Conservation (phyloP, 768 basidiomycete genomes). For the Amanita muscaria region DNA sequence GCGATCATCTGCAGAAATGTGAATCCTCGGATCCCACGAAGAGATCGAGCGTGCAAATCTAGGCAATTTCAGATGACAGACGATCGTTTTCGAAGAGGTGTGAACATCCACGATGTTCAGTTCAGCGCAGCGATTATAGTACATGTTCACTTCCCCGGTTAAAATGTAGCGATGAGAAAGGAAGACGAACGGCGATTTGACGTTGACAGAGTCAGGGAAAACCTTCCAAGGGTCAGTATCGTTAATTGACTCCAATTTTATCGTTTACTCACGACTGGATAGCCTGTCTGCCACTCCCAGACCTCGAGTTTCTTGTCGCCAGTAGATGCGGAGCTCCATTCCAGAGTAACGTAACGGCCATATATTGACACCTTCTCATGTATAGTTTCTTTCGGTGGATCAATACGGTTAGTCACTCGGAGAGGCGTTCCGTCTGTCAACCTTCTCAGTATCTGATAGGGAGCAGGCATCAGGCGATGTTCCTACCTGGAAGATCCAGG, state of each 20-base stretch:
- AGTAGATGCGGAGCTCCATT: not conserved
- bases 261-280: not conserved
- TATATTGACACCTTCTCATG: too few relatives aligned
- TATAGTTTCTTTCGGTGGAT: too few relatives aligned
- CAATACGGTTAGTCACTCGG: conserved; percentile 31
- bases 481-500: not conserved
- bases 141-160: conserved; percentile 1
- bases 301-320: conserved; percentile 39
- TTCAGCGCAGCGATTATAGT: not conserved
- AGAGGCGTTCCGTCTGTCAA: conserved; percentile 39
- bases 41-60: not conserved
- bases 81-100: not conserved
- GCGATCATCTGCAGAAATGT: too few relatives aligned
- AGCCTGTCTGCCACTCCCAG: conserved; percentile 56
- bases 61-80: not conserved
- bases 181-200: too few relatives aligned
- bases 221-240: too few relatives aligned
- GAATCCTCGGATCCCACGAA: too few relatives aligned
- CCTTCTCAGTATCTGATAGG: too few relatives aligned
- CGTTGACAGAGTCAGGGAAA: too few relatives aligned
- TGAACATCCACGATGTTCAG: conserved; percentile 1
- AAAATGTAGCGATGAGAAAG: conserved; percentile 1
- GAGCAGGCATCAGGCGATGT: too few relatives aligned
- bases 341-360: not conserved
- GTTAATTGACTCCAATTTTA: too few relatives aligned